Conservation (phyloP, 768 basidiomycete genomes). For the Suillus occidentalis region DNA sequence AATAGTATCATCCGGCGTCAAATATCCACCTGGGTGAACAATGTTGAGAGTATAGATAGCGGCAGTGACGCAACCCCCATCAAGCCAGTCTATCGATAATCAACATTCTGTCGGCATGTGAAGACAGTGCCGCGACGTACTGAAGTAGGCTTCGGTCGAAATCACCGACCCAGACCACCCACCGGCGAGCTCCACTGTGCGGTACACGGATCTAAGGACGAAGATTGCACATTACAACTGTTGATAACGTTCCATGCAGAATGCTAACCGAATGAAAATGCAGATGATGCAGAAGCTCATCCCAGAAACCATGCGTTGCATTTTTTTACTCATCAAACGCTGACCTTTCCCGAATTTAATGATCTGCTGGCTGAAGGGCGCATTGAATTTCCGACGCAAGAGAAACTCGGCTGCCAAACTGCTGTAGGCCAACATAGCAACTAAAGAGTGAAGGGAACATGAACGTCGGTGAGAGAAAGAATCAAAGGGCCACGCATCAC, state of each 20-base stretch:
- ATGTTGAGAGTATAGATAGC: conserved; percentile 48
- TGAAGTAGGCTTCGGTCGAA: conserved; percentile 46
- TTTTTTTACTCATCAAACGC: not conserved
- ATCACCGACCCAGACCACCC: conserved; percentile 51
- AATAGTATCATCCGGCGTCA: conserved; percentile 13
- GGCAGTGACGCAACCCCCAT: conserved; percentile 47
- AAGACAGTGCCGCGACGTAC: conserved; percentile 27
- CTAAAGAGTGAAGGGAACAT: conserved; percentile 23
- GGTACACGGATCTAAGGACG: conserved; percentile 12
- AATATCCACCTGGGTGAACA: conserved; percentile 44
- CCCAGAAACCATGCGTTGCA: conserved; percentile 36
- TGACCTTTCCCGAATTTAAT: conserved; percentile 1
- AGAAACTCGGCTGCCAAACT: conserved; percentile 47
- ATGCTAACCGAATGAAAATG: conserved; percentile 46
- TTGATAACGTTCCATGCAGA: not conserved
- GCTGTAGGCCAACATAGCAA: conserved; percentile 42
- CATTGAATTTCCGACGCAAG: conserved; percentile 38
- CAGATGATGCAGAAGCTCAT: conserved; percentile 40
- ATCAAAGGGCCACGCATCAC: conserved; percentile 22
- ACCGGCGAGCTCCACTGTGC: conserved; percentile 14
- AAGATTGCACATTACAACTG: not conserved
- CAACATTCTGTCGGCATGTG: not conserved
- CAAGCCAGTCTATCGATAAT: conserved; percentile 42
- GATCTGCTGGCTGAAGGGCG: conserved; percentile 30
- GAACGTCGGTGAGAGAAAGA: conserved; percentile 18